Conservation (phyloP, 2,329 filamentous ascomycete genomes). For the Lachnellula subtilissima region DNA sequence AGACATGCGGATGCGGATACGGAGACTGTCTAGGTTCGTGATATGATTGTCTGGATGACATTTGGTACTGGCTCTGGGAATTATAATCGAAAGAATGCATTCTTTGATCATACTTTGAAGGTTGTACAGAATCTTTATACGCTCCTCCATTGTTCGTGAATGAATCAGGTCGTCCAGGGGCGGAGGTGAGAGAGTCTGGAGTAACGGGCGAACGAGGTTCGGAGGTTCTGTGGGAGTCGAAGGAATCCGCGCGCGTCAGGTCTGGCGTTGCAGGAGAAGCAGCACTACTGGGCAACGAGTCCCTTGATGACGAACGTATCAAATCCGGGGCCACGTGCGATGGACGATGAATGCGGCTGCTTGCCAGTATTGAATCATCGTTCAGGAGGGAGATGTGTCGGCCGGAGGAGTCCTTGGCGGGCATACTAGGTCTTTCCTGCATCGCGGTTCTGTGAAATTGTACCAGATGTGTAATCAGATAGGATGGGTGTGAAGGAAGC, state of each 20-base stretch:
- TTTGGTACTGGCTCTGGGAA: slow-evolving; percentile 7
- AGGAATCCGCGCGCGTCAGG: slow-evolving; percentile 56
- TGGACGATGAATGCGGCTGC: slow-evolving; percentile 13
- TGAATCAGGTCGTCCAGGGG: slow-evolving; percentile 35
- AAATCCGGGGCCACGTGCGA: slow-evolving; percentile 11
- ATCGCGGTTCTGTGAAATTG: not conserved
- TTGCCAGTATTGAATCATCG: slow-evolving; percentile 40
- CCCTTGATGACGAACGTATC: slow-evolving; percentile 24
- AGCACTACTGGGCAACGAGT: slow-evolving; percentile 34
- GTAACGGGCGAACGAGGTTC: slow-evolving; percentile 53
- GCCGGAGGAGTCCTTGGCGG: slow-evolving; percentile 51
- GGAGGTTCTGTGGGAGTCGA: slow-evolving; percentile 54
- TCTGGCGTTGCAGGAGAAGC: slow-evolving; percentile 41
- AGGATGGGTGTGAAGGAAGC: not conserved
- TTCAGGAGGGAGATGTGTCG: slow-evolving; percentile 57
- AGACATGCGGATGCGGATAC: slow-evolving; percentile 18
- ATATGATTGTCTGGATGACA: slow-evolving; percentile 7
- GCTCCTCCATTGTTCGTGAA: slow-evolving; percentile 20
- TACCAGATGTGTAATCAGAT: not conserved
- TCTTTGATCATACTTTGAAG: slow-evolving; percentile 17
- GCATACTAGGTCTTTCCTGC: slow-evolving; percentile 38
- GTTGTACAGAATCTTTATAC: slow-evolving; percentile 31
- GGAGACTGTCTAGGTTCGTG: slow-evolving; percentile 5
- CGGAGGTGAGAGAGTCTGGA: slow-evolving; percentile 39
- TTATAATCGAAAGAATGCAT: slow-evolving; percentile 10